Percentiles rank a stretch among this genome's conserved stretches.
Conservation (phyloP, 768 basidiomycete species). For the Podaxis rugospora region DNA sequence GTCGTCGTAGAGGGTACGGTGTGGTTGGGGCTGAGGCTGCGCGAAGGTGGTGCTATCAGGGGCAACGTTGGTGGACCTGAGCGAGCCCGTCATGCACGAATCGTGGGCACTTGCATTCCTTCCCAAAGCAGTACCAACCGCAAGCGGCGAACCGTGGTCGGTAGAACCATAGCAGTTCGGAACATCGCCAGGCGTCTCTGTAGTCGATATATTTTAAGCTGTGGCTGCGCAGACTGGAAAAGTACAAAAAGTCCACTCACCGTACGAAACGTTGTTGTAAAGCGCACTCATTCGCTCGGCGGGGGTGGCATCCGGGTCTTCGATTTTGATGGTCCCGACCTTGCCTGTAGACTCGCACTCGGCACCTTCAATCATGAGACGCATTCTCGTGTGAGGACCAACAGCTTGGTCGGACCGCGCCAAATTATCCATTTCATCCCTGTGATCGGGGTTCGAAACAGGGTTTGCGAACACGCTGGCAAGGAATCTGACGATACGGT, state of each 20-base stretch:
- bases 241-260: slow-evolving; percentile 14
- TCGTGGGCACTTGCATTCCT: no score
- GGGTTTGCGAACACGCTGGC: slow-evolving; percentile 82
- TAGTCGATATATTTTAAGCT: slow-evolving; percentile 25
- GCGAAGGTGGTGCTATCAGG: background rate
- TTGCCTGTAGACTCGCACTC: slow-evolving; percentile 32
- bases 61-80: background rate
- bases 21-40: background rate
- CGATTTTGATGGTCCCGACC: slow-evolving; percentile 23
- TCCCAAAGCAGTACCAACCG: background rate
- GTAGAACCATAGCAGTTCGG: slow-evolving; percentile 8
- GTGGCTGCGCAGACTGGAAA: slow-evolving; percentile 5
- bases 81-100: background rate
- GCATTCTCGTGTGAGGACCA: slow-evolving; percentile 42
- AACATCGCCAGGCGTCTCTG: slow-evolving; percentile 41
- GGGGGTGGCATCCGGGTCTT: slow-evolving; percentile 10
- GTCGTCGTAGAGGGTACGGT: background rate
- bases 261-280: background rate
- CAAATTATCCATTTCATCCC: slow-evolving; percentile 24
- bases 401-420: slow-evolving; percentile 31
- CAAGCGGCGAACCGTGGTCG: background rate
- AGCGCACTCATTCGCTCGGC: background rate
- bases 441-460: slow-evolving; percentile 23
- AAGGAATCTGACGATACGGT: slow-evolving; percentile 90
- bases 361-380: slow-evolving; percentile 67